phyloP scores from a whole-genome alignment of 2,329 filamentous ascomycete genomes.

The Diaporthe sp. region DNA sequence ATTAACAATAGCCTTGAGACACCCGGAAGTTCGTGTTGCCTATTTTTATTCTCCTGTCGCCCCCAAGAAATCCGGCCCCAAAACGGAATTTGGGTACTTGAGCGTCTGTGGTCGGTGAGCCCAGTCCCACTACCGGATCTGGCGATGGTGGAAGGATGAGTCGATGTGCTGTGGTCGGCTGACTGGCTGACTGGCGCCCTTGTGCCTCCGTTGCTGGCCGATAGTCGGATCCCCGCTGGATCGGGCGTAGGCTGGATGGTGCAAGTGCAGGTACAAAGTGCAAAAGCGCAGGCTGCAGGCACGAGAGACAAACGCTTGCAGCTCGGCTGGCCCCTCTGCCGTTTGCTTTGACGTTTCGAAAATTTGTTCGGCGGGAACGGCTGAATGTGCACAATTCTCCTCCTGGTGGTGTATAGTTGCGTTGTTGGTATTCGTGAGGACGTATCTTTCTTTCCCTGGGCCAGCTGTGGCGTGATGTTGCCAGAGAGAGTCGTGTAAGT shows the following conservation, averaged over 20 bases:
- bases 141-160: constrained; percentile 32
- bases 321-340: constrained; percentile 6
- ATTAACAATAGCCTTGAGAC: neutral
- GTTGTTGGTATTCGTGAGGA: neutral
- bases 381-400: neutral
- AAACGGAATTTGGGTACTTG: neutral
- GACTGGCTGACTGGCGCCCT: constrained; percentile 30
- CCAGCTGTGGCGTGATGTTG: neutral
- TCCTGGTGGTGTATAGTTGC: neutral
- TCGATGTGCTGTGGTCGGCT: constrained; percentile 35
- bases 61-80: constrained; percentile 14
- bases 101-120: constrained; percentile 4
- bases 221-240: constrained; percentile 34
- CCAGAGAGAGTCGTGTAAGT: constrained; percentile 30
- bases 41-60: constrained; percentile 16
- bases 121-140: constrained; percentile 35
- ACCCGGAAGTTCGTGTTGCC: neutral
- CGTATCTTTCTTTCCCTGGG: neutral
- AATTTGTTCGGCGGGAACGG: neutral
- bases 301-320: constrained; percentile 17
- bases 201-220: constrained; percentile 35
- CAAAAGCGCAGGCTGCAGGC: neutral
- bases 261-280: neutral
- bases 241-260: constrained; percentile 15
- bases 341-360: constrained; percentile 25